Evolutionary conservation across 176 grass and related monocot species (phyloP), one percentile per base, ranked within the genome.

Genomic region (Ampelocalamus luodianensis): DNA sequence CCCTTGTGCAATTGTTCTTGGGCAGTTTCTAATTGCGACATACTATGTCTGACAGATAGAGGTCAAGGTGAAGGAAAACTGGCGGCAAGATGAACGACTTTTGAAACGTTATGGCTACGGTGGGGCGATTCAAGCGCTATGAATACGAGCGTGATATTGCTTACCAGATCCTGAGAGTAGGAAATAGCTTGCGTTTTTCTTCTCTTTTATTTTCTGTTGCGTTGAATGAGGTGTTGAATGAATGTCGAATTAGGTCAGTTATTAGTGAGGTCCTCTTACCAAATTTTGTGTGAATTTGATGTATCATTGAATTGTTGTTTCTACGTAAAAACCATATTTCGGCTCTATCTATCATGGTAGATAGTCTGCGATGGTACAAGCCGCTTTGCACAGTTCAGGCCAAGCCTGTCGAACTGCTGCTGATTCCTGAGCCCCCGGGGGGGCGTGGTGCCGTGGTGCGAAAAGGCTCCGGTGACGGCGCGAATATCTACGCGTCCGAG

Each of bases 11-110:
- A 3, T 13, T 49, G 32, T 15, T 37, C 14, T 45, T 53, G 49
- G 68, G 26, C 38, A 45, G 77, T 29, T 74, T 70, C 71, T 86
- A 6, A 88, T 34, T 49, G 36, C 23, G 16, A 1, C 8, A 29
- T 15, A 48, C 3, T 62, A 18, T 64, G 17, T 27, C 7, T 49
- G 5, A 18, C 96, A 98, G 96, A 71, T 95, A 54, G 83, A 92
- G 55, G 91, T 98, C 3, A 98, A 93, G 78, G 93, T 98, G 39
- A 98, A 93, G 79, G 96, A 95, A 54, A 98, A 93, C 43, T 98
- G 96, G 96, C 87, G 93, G 62, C 89, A 98, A 79, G 91, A 98
- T 78, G 96, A 95, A 65, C 87, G 86, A 2, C 91, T 93, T 81
- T 87, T 98, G 80, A 93, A 92, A 85, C 86, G 88, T 16, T 95